These are phyloP conservation scores for Leptoxyphium fumago DNA, from an alignment of 2,329 filamentous ascomycete species.

Conservation along the genomic window DNA sequence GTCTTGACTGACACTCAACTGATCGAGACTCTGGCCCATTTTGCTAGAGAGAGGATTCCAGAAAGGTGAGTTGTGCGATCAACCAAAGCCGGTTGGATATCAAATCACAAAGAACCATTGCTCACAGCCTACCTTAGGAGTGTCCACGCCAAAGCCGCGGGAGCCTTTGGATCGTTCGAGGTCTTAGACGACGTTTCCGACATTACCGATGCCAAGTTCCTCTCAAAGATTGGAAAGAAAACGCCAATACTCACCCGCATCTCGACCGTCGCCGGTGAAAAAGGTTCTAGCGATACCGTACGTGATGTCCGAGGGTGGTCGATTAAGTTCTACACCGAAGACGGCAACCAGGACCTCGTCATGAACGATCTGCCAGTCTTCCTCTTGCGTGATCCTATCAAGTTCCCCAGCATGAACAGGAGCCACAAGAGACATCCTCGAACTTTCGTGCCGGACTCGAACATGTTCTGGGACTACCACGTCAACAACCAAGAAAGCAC, in stretches of 20 bases:
- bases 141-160: constrained; percentile 11
- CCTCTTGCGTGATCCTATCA: constrained; percentile 29
- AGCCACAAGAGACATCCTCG: constrained; percentile 20
- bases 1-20: constrained; percentile 44
- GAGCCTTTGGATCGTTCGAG: constrained; percentile 31
- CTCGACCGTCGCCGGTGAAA: constrained; percentile 32
- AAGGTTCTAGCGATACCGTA: constrained; percentile 32
- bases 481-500: constrained; percentile 32
- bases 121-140: constrained; percentile 13
- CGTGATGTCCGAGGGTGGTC: constrained; percentile 36
- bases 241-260: constrained; percentile 33
- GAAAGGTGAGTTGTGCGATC: constrained; percentile 27
- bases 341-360: constrained; percentile 38
- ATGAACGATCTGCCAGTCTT: constrained; percentile 28
- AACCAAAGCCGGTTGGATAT: constrained; percentile 2
- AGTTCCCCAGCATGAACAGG: constrained; percentile 26
- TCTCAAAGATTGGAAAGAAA: constrained; percentile 40
- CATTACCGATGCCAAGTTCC: constrained; percentile 40
- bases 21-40: constrained; percentile 47
- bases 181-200: constrained; percentile 44
- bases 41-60: constrained; percentile 47
- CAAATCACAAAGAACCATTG: not conserved
- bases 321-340: constrained; percentile 38
- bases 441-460: constrained; percentile 19
- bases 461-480: constrained; percentile 24